A percentile compares a stretch with the other conserved stretches of the same genome.
These are phyloP conservation scores for Corynascus novoguineensis DNA, from an alignment of 495 filamentous ascomycete species.

Conservation along the genomic window DNA sequence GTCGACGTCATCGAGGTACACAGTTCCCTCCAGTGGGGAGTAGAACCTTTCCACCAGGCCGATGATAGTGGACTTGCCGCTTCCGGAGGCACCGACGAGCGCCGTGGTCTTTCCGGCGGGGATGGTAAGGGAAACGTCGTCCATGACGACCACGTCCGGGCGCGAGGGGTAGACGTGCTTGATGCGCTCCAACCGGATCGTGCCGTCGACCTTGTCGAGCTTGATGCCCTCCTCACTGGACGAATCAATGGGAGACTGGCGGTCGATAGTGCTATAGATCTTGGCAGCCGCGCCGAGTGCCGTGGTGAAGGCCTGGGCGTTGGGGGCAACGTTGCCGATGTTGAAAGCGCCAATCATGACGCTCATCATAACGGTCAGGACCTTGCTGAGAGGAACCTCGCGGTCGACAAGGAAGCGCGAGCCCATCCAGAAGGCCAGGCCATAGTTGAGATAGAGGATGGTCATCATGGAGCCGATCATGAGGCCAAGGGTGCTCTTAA, in stretches of 20 bases:
- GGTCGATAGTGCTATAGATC: constrained; percentile 89
- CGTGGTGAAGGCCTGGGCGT: constrained; percentile 69
- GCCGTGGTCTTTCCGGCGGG: constrained; percentile 84
- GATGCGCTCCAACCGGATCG: constrained; percentile 74
- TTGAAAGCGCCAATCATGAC: constrained; percentile 90
- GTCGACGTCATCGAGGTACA: constrained; percentile 80
- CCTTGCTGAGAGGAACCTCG: constrained; percentile 47
- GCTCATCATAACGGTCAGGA: constrained; percentile 80
- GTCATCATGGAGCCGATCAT: constrained; percentile 82
- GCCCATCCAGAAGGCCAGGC: constrained; percentile 93
- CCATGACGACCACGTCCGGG: constrained; percentile 81
- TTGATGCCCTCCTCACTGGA: constrained; percentile 62
- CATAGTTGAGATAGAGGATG: constrained; percentile 82
- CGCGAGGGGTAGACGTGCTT: constrained; percentile 93
- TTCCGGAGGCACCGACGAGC: constrained; percentile 80
- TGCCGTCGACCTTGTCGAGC: constrained; percentile 66
- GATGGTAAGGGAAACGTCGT: constrained; percentile 69
- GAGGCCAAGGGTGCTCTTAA: constrained; percentile 60
- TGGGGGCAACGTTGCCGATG: constrained; percentile 81
- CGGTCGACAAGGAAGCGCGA: constrained; percentile 68
- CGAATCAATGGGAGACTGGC: constrained; percentile 80
- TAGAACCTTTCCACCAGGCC: constrained; percentile 93
- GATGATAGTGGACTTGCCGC: constrained; percentile 88
- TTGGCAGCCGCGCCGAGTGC: constrained; percentile 79
- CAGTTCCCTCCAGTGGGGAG: constrained; percentile 70